These are phyloP conservation scores for Vigna reflexopilosa DNA, from an alignment of 306 rosid genomes.

Conservation along the genomic window DNA sequence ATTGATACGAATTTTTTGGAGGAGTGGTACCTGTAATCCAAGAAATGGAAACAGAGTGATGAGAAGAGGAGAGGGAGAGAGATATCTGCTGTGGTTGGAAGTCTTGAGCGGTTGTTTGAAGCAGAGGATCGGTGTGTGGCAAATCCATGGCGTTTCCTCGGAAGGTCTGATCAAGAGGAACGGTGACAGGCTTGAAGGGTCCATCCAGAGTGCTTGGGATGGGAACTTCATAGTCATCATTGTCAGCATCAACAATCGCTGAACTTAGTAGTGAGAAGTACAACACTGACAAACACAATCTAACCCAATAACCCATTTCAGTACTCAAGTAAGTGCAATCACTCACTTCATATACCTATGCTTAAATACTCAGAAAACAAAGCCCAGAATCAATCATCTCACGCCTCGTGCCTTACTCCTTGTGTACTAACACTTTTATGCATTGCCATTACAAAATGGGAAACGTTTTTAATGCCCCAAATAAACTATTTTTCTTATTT, in stretches of 20 bases:
- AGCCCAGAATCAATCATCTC: too few relatives aligned
- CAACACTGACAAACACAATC: constrained; percentile 33
- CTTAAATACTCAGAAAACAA: too few relatives aligned
- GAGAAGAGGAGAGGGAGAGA: constrained; percentile 69
- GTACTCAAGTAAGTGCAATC: neutral
- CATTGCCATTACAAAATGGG: too few relatives aligned
- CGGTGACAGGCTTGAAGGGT: constrained; percentile 85
- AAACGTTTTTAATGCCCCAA: too few relatives aligned
- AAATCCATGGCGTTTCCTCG: constrained; percentile 77
- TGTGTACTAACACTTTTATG: too few relatives aligned
- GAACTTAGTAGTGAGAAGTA: constrained; percentile 16
- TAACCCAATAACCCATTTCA: constrained; percentile 53
- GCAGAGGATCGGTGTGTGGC: constrained; percentile 71
- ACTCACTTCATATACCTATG: too few relatives aligned
- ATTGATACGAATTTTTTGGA: neutral
- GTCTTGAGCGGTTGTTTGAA: constrained; percentile 61
- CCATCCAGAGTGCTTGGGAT: constrained; percentile 69
- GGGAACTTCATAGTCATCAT: constrained; percentile 48
- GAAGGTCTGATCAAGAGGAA: constrained; percentile 70
- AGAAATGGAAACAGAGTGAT: constrained; percentile 80
- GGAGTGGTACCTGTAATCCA: constrained; percentile 79
- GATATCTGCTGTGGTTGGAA: constrained; percentile 86
- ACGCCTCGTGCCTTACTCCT: too few relatives aligned
- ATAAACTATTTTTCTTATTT: too few relatives aligned
- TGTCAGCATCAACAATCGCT: constrained; percentile 39